These are phyloP conservation scores for Coniochaeta sp. DNA, from an alignment of 2,329 filamentous ascomycete species.

Conservation along the genomic window DNA sequence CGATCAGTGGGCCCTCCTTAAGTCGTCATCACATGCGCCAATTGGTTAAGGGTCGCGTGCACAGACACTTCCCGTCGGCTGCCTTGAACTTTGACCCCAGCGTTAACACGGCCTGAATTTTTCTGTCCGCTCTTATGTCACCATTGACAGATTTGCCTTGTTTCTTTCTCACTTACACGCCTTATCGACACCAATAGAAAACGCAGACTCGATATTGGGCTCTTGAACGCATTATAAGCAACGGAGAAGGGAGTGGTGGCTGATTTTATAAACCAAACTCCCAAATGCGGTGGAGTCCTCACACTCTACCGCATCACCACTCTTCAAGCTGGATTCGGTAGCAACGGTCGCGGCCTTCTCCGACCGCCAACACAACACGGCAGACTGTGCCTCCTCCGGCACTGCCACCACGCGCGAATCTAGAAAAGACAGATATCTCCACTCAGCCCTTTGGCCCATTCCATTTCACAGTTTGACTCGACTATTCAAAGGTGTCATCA, in stretches of 20 bases:
- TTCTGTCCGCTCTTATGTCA: constrained; percentile 2
- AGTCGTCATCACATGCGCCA: neutral
- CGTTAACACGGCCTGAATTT: neutral
- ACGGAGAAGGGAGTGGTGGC: neutral
- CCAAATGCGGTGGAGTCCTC: constrained; percentile 47
- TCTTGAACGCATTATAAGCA: neutral
- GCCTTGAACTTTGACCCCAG: neutral
- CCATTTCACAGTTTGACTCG: constrained; percentile 38
- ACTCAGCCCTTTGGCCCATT: constrained; percentile 38
- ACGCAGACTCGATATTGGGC: neutral
- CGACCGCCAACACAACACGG: constrained; percentile 20
- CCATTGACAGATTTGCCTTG: neutral
- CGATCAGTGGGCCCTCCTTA: neutral
- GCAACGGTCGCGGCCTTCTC: constrained; percentile 26
- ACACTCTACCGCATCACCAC: constrained; percentile 44
- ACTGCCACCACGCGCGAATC: constrained; percentile 26
- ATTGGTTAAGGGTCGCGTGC: neutral
- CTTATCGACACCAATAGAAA: constrained; percentile 1
- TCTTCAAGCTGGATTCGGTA: constrained; percentile 52
- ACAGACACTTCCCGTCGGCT: neutral
- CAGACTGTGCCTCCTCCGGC: constrained; percentile 13
- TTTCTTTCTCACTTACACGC: neutral
- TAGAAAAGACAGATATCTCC: constrained; percentile 44
- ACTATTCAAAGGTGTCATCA: constrained; percentile 48
- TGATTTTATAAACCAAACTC: neutral